Evolutionary conservation across 169 alveolate species (phyloP).

Genomic region (Plasmodium billcollinsi): DNA sequence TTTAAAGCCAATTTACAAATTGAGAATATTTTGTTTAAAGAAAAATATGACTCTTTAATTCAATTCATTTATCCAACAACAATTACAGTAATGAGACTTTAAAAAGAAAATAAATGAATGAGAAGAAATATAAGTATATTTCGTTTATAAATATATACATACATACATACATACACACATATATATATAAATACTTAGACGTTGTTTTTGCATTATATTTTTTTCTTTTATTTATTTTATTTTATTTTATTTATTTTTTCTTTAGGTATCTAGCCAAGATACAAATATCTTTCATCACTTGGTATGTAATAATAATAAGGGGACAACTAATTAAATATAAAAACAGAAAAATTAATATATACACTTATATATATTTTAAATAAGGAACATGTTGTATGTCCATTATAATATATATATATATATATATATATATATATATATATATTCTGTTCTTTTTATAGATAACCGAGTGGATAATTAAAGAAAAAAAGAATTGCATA

Average conservation of each 20-base stretch:
- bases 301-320: neutral
- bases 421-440: neutral
- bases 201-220: neutral
- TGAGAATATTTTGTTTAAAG: constrained; percentile 49
- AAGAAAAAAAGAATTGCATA: constrained; percentile 33
- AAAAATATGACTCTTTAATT: constrained; percentile 38
- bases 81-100: constrained; percentile 8
- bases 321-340: too few relatives aligned
- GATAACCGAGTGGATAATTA: constrained; percentile 56
- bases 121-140: too few relatives aligned
- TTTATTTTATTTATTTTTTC: constrained; percentile 4
- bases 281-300: constrained; percentile 38
- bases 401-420: neutral
- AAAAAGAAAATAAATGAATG: neutral
- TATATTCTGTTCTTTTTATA: neutral
- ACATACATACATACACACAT: too few relatives aligned
- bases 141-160: too few relatives aligned
- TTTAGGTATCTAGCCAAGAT: constrained; percentile 54
- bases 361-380: too few relatives aligned
- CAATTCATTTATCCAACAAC: constrained; percentile 33
- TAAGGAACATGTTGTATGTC: too few relatives aligned
- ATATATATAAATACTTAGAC: too few relatives aligned
- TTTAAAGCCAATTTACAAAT: constrained; percentile 50
- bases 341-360: too few relatives aligned
- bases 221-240: neutral